These are phyloP conservation scores for Thozetella sp. DNA, from an alignment of 495 filamentous ascomycete genomes.

Conservation along the genomic window DNA sequence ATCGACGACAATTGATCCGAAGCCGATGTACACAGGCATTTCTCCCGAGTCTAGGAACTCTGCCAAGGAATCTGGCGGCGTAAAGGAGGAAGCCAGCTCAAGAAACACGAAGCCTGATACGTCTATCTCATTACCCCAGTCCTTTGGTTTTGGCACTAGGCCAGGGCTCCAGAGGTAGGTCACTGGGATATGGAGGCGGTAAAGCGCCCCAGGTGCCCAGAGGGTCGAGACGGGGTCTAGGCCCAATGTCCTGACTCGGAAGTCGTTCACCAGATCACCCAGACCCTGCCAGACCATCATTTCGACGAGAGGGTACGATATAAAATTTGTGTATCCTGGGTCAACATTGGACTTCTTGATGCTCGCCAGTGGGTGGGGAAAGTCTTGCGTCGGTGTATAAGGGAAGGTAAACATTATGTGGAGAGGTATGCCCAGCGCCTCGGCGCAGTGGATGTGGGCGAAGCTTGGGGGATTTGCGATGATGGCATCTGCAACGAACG, in stretches of 20 bases:
- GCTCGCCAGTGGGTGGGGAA: constrained; percentile 74
- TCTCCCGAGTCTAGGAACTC: constrained; percentile 65
- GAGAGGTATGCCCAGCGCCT: constrained; percentile 75
- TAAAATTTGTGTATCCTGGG: constrained; percentile 65
- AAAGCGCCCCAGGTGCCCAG: constrained; percentile 66
- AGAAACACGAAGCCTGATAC: constrained; percentile 79
- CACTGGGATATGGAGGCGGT: constrained; percentile 68
- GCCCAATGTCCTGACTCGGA: constrained; percentile 64
- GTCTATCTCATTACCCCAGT: constrained; percentile 74
- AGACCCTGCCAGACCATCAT: constrained; percentile 83
- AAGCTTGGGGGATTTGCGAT: constrained; percentile 87
- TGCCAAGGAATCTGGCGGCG: constrained; percentile 60
- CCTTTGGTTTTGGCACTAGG: constrained; percentile 75
- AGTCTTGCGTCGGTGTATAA: constrained; percentile 68
- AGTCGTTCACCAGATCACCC: constrained; percentile 75
- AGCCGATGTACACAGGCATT: constrained; percentile 65
- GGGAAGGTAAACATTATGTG: constrained; percentile 86
- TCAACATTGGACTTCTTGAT: constrained; percentile 65
- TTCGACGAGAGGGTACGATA: constrained; percentile 75
- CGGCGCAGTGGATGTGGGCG: constrained; percentile 80
- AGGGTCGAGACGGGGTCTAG: constrained; percentile 68
- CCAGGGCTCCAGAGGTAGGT: constrained; percentile 84
- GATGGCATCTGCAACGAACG: constrained; percentile 80
- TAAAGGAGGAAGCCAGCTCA: constrained; percentile 62
- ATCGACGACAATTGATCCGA: constrained; percentile 71